Base-by-base conservation (phyloP, 768 basidiomycete genomes). In the Tricholomella constricta region DNA sequence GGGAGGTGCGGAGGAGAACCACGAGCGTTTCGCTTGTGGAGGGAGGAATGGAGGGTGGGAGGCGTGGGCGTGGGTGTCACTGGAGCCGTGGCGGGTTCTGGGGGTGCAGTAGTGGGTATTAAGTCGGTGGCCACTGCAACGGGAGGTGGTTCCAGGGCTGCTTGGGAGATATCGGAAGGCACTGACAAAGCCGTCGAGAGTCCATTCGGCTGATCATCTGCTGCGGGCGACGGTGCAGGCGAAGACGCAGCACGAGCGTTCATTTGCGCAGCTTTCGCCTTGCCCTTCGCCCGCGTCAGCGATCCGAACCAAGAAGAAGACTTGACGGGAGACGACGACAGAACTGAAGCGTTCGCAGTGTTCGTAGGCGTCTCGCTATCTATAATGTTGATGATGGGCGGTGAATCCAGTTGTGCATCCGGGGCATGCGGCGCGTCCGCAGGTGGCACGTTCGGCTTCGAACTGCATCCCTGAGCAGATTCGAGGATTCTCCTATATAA, bases 301-400 rank as follows among this genome's bases (percentile, higher is more conserved):
- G 66, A 54, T 10, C 56, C 62, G 46, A 76, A 72, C 75, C 73
- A 76, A 1, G 70, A 60, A 6, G 64, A 56, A 58, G 44, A 19
- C 45, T 32, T 20, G 58, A 12, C 19, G 32, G 4, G 20, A 26
- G 20, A 20, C 14, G 1, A 22, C 7, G 15, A 41, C 22, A 27
- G 47, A 23, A n/a, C n/a, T 17, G 34, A n/a, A 4, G 17, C 36
- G 23, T 3, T 20, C 10, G 44, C 5, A 4, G 44, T 27, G 29
- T 11, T 12, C 29, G 11, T 10, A 22, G 5, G 10, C 34, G 5
- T 15, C 4, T 4, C n/a, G 34, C 25, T 9, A 1, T 27, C 26
- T 26, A 14, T 31, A n/a, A 37, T 14, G 25, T 35, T 53, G 35
- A 32, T 26, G 43, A 35, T 41, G 10, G 14, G 34, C 6, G 27